These are phyloP conservation scores for Talaromyces wortmannii DNA, from an alignment of 495 filamentous ascomycete species.

Conservation along the genomic window DNA sequence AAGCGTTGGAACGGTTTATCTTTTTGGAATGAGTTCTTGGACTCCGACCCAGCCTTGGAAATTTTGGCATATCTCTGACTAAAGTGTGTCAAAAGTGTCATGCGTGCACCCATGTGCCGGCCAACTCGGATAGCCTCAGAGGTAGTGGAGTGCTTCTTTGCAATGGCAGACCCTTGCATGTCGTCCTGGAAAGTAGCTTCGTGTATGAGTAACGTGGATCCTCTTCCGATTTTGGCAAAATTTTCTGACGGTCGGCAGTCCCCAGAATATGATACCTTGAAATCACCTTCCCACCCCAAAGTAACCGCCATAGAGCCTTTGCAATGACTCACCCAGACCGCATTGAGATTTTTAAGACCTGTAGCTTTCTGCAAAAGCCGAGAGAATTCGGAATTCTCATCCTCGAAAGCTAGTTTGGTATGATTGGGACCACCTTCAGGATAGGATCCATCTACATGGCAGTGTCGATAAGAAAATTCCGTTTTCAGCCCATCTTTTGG, in stretches of 20 bases:
- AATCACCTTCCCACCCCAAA: conserved; percentile 67
- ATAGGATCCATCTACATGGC: conserved; percentile 18
- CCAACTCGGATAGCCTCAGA: conserved; percentile 77
- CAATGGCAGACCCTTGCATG: conserved; percentile 63
- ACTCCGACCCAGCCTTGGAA: conserved; percentile 1
- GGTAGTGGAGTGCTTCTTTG: conserved; percentile 87
- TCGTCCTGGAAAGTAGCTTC: conserved; percentile 95
- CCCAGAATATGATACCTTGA: conserved; percentile 88
- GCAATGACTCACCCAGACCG: conserved; percentile 69
- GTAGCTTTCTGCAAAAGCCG: conserved; percentile 31
- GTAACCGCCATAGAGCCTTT: conserved; percentile 66
- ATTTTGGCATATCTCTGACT: conserved; percentile 92
- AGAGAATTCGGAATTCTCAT: conserved; percentile 18
- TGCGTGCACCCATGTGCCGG: conserved; percentile 64
- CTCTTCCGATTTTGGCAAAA: conserved; percentile 65
- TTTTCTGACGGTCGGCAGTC: conserved; percentile 73
- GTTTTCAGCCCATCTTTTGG: background rate
- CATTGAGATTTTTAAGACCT: conserved; percentile 36
- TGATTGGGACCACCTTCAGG: conserved; percentile 11
- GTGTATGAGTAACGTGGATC: conserved; percentile 79
- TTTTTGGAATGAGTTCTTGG: conserved; percentile 1
- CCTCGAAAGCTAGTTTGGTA: conserved; percentile 19
- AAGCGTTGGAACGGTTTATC: too few species aligned
- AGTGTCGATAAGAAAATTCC: conserved; percentile 21
- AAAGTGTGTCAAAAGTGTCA: conserved; percentile 86